Base-by-base conservation (phyloP, 129 eudicot species). In the Kitagawia praeruptora region DNA sequence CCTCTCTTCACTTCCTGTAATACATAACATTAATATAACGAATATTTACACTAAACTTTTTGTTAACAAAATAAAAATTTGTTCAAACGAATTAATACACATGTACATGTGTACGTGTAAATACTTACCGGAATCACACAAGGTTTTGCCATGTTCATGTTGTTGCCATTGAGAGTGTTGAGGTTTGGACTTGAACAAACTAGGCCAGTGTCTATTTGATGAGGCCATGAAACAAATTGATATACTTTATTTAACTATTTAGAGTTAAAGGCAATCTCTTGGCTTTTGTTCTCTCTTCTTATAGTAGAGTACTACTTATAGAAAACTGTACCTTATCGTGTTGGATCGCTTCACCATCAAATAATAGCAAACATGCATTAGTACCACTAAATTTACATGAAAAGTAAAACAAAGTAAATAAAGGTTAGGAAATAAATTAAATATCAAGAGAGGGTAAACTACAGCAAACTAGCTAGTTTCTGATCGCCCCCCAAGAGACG, bases 141-240 rank as follows among this genome's bases (percentile, higher is more conserved):
- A 73, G 47, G 85, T 41, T 90, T 84, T 39, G 91, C 69, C 76
- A 84, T n/a, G 88, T 78, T 88, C 67, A 81, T 70, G 82, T 86
- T 92, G 87, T 67, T 82, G 93, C 85, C 88, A 85, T 74, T 86
- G 96, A 77, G 82, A 84, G 71, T 82, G 90, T 49, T 87, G 76
- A 74, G 98, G 95, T 69, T 92, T 92, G 77, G 99, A 90, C 78
- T 92, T 95, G 87, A 95, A 95, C 90, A 92, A 84, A 69, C 97
- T 95, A 64, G 99, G 99, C 99, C 99, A 95, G 91, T 95, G 97
- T 76, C 94, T 87, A 84, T 95, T 95, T 76, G 97, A 92, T 70
- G 98, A 95, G 75, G 87, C 89, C 97, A 92, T 92, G 76, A 9
- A 58, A 8, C 5, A 8, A 58, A 23, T 0, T 14, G 21, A 4